Evolutionary conservation across 2,329 filamentous ascomycete species (phyloP).

Genomic region (Colletotrichum simmondsii): DNA sequence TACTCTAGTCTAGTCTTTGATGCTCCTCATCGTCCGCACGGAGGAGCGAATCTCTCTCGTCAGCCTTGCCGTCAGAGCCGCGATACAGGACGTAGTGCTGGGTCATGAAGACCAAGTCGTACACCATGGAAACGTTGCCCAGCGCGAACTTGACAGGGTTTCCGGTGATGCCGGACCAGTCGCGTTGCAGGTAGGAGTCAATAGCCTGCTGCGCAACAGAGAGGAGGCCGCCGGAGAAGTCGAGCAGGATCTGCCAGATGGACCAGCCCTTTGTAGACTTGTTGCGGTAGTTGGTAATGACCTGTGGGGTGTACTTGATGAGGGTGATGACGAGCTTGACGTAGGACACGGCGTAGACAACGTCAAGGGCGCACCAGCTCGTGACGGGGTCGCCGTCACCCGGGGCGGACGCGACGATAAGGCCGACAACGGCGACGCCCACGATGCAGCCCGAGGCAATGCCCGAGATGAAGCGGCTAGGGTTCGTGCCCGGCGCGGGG

Average conservation of each 20-base stretch:
- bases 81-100: slow-evolving; percentile 89
- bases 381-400: slow-evolving; percentile 50
- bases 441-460: slow-evolving; percentile 76
- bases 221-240: slow-evolving; percentile 83
- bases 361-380: slow-evolving; percentile 72
- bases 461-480: slow-evolving; percentile 71
- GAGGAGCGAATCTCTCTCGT: slow-evolving; percentile 35
- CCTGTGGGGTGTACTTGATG: slow-evolving; percentile 93
- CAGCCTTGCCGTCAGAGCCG: slow-evolving; percentile 32
- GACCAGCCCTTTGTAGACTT: slow-evolving; percentile 89
- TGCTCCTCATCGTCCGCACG: slow-evolving; percentile 32
- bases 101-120: slow-evolving; percentile 85
- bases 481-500: slow-evolving; percentile 65
- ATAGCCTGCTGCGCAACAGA: slow-evolving; percentile 85
- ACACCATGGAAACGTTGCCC: slow-evolving; percentile 85
- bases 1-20: slow-evolving; percentile 33
- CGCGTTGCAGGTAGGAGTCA: slow-evolving; percentile 84
- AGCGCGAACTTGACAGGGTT: slow-evolving; percentile 93
- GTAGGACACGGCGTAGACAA: slow-evolving; percentile 79
- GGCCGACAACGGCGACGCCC: slow-evolving; percentile 64
- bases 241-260: slow-evolving; percentile 85
- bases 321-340: slow-evolving; percentile 90
- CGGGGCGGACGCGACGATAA: slow-evolving; percentile 54
- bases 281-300: slow-evolving; percentile 84
- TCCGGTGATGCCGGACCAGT: slow-evolving; percentile 91